Base-by-base conservation (phyloP, 805 yeast genomes). In the Wickerhamiella bombiphila region DNA sequence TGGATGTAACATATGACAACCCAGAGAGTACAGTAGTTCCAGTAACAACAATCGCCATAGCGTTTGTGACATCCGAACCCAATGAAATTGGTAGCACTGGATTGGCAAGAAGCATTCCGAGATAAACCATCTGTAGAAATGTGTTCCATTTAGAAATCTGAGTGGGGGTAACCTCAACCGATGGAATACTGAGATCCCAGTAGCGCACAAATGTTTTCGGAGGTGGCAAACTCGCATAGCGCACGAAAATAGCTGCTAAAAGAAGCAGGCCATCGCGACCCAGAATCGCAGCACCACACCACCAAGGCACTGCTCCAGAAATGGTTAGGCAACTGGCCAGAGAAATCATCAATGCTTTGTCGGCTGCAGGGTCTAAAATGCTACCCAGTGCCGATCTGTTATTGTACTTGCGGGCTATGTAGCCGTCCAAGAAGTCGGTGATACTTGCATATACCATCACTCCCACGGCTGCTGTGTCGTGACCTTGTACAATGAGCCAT, bases 281-380 rank as follows among this genome's bases (percentile, higher is more conserved):
- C 15, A 91, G 63, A 20, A 91, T 83, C 15, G 83, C 47, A 0
- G 61, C 54, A 72, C 64, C 53, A 68, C 70, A 26, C 70, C 51
- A 53, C 34, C 49, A 14, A 0, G 98, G 97, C 50, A 91, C 77
- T 15, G 69, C 64, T 35, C 74, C 67, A 9, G 76, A 61, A 47
- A 75, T 68, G 0, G 88, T 74, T 40, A 91, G 59, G 37, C 93
- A 74, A 0, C 76, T 65, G 0, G 97, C 86, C 36, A 93, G 73
- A 0, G 80, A 72, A 16, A 88, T 69, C 95, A 91, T 85, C 34
- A 91, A 64, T 13, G 80, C 64, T 55, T 91, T 91, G 55, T 91
- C 99, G 0, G 98, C 99, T 61, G 83, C 66, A 0, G 99, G 99
- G 52, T 91, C 99, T 24, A 93, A 63, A 13, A 91, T 76, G 0